Conservation (phyloP, 208 protist genomes). For the Vickermania ingenoplastis region DNA sequence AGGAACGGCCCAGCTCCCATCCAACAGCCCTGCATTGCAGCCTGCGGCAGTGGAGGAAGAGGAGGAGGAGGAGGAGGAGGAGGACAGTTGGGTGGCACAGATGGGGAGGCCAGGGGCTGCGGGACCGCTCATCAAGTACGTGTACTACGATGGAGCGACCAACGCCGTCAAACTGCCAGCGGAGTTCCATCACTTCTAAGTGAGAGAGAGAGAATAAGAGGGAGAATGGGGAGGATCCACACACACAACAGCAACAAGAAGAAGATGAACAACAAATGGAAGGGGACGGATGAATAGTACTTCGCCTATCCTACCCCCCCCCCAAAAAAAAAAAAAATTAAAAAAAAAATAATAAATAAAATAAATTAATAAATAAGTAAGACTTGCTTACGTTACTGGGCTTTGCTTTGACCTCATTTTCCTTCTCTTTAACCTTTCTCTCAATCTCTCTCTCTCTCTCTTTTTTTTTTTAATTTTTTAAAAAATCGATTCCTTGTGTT, state of each 20-base stretch:
- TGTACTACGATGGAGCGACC: slow-evolving; percentile 71
- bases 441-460: no score
- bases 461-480: no score
- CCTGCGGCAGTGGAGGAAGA: slow-evolving; percentile 3
- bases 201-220: slow-evolving; percentile 5
- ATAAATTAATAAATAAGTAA: no score
- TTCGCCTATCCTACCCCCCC: no score
- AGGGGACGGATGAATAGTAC: no score
- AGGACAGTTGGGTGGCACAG: background rate
- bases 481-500: no score
- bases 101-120: background rate
- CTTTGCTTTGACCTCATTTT: no score
- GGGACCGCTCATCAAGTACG: slow-evolving; percentile 20
- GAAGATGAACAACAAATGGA: background rate
- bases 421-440: no score
- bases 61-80: slow-evolving; percentile 7
- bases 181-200: slow-evolving; percentile 50
- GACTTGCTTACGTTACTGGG: no score
- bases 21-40: background rate
- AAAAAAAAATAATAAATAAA: no score
- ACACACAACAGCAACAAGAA: background rate
- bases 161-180: slow-evolving; percentile 79
- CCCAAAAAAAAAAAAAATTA: no score
- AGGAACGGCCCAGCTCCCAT: background rate
- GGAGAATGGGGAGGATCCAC: background rate